Evolutionary conservation across 2,329 filamentous ascomycete species (phyloP).

Genomic region (Xylaria hypoxylon): DNA sequence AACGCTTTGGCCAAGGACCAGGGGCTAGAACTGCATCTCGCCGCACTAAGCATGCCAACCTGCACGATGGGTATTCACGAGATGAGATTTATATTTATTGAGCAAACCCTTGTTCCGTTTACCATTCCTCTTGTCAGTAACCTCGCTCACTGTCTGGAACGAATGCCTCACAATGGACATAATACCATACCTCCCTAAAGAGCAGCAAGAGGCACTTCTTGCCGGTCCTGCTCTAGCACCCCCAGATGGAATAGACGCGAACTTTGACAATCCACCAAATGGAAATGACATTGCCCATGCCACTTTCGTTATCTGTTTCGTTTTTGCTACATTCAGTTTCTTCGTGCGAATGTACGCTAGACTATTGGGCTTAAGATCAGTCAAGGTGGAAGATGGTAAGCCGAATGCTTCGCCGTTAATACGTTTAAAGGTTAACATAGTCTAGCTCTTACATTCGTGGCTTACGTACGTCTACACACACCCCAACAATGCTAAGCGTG

Average conservation of each 20-base stretch:
- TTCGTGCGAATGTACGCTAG: conserved; percentile 37
- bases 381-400: conserved; percentile 37
- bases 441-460: conserved; percentile 30
- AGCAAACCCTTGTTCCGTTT: conserved; percentile 9
- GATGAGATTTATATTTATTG: conserved; percentile 23
- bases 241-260: conserved; percentile 21
- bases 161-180: conserved; percentile 30
- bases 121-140: not conserved
- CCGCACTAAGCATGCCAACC: not conserved
- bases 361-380: conserved; percentile 22
- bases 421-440: conserved; percentile 6
- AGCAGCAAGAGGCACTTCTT: conserved; percentile 31
- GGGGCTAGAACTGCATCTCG: conserved; percentile 3
- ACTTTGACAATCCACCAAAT: conserved; percentile 38
- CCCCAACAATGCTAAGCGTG: not conserved
- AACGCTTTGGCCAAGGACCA: conserved; percentile 1
- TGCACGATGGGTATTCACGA: not conserved
- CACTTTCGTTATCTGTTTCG: conserved; percentile 32
- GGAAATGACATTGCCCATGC: conserved; percentile 34
- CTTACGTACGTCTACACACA: conserved; percentile 29
- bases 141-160: not conserved
- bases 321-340: conserved; percentile 35
- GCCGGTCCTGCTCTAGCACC: conserved; percentile 36
- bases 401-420: not conserved
- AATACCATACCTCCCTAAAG: conserved; percentile 38